Conservation (phyloP, 192 early-diverging fungal species). For the Backusella luteola region DNA sequence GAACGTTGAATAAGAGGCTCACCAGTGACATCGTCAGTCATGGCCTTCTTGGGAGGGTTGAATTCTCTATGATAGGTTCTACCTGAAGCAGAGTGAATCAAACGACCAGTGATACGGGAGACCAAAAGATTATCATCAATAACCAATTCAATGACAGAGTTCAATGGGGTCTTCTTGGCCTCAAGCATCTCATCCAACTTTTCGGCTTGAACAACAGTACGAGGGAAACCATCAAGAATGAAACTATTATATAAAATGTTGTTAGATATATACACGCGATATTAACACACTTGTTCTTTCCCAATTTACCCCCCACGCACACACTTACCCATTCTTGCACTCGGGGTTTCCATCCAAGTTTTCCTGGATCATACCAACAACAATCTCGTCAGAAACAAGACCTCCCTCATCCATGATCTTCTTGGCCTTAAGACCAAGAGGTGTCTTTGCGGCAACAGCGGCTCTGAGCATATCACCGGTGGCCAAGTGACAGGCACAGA, state of each 20-base stretch:
- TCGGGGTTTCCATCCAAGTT: constrained; percentile 93
- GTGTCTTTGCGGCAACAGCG: constrained; percentile 88
- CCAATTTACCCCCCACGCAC: too few species aligned
- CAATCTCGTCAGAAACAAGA: constrained; percentile 97
- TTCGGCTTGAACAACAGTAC: constrained; percentile 96
- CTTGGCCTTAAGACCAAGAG: constrained; percentile 94
- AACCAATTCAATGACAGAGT: constrained; percentile 88
- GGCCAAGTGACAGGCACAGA: constrained; percentile 96
- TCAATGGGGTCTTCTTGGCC: constrained; percentile 69
- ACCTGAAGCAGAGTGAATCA: constrained; percentile 92
- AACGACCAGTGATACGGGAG: constrained; percentile 92
- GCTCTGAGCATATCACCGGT: constrained; percentile 99
- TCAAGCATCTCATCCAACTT: constrained; percentile 98
- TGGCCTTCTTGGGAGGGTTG: constrained; percentile 88
- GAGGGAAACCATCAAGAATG: constrained; percentile 99
- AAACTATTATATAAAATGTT: constrained; percentile 50
- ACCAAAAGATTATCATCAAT: constrained; percentile 95
- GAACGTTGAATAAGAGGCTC: constrained; percentile 97
- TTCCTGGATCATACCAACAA: constrained; percentile 95
- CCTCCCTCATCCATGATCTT: constrained; percentile 99
- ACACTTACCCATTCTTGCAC: constrained; percentile 85
- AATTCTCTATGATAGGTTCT: constrained; percentile 97
- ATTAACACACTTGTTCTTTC: too few species aligned
- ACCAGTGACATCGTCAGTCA: constrained; percentile 95
- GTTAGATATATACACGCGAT: not conserved